Evolutionary conservation across 768 basidiomycete species (phyloP), one percentile per base, ranked within the genome.

Genomic region (Kwoniella mangroviensis): DNA sequence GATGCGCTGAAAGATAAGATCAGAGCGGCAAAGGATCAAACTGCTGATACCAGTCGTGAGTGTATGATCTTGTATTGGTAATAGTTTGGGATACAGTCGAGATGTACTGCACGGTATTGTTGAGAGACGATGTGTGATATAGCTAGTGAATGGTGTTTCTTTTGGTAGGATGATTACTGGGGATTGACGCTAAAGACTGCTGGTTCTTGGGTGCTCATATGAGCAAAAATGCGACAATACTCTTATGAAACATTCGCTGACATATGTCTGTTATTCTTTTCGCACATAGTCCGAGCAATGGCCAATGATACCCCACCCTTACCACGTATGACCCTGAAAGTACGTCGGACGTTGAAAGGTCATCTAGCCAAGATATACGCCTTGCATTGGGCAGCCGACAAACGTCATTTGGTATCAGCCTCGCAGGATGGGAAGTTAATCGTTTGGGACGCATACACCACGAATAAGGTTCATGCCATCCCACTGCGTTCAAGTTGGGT

Each of bases 371-470:
- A 99, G 87, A 98, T 99, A 81, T 99, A 99, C 84, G 96, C 96
- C 58, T 97, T 99, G 92, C 97, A 99, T 84, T 99, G 97, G 97
- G 92, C 96, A 42, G 90, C 92, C 63, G 96, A 99, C 86, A 89
- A 94, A 80, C 88, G 97, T 78, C 96, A 99, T 86, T 89, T 99
- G 70, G 96, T 99, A 43, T 98, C 97, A 17, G 96, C 96, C n/a
- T 98, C 96, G 2, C 96, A 99, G 83, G 96, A 99, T 82, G 96
- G 96, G 63, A 99, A 99, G 84, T 89, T 99, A 69, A 98, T 99
- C 82, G 96, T 99, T 64, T 99, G 96, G 96, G 96, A 99, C 84
- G 96, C 96, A 61, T 98, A 98, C 85, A 98, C 96, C n/a, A 97
- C 95, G 68, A 99, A 99, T 88, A 99, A 99, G 86, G 96, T 99